Base-by-base conservation (phyloP, 495 filamentous ascomycete genomes). In the Haplographium delicatum region DNA sequence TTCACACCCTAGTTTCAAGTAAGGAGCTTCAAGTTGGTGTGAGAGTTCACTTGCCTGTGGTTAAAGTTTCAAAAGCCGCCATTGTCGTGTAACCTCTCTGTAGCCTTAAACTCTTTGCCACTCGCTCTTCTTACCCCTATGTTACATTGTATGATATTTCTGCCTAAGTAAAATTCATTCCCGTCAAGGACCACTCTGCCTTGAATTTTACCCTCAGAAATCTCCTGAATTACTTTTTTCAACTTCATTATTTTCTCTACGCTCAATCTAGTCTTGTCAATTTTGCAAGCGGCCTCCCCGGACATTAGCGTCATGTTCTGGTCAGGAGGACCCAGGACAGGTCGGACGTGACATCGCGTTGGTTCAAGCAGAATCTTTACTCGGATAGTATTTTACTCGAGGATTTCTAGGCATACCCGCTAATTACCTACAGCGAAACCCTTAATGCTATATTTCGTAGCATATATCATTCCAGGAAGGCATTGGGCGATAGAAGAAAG, bases 391-490 rank as follows among this genome's bases (percentile, higher is more conserved):
- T n/a, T n/a, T n/a, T n/a, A n/a, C 13, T 86, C 73, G 59, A 88
- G 49, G 5, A 73, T 72, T 65, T 88, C 83, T 51, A 83, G 78
- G 2, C 84, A 83, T 49, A 88, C 84, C 25, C 62, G 70, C 23
- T 82, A 71, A 57, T 77, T 79, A 0, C 85, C 84, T 5, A 87
- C 84, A 11, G 80, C 80, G 11, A 72, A 75, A 1, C 81, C 82
- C 0, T 79, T 71, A 62, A 89, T 80, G 22, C 65, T 74, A 23
- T 69, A 60, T 40, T 80, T 75, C 58, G 74, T 72, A 33, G 59
- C 61, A 23, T 87, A 64, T 40, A 89, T 61, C 1, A 53, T 30
- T 1, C 58, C 10, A 83, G 81, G 40, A 65, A 70, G 3, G 80
- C 49, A 10, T 69, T 75, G 20, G n/a, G 65, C 72, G 56, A 89